These are phyloP conservation scores for Epichloe gansuensis DNA, from an alignment of 2,329 filamentous ascomycete species.

Conservation along the genomic window DNA sequence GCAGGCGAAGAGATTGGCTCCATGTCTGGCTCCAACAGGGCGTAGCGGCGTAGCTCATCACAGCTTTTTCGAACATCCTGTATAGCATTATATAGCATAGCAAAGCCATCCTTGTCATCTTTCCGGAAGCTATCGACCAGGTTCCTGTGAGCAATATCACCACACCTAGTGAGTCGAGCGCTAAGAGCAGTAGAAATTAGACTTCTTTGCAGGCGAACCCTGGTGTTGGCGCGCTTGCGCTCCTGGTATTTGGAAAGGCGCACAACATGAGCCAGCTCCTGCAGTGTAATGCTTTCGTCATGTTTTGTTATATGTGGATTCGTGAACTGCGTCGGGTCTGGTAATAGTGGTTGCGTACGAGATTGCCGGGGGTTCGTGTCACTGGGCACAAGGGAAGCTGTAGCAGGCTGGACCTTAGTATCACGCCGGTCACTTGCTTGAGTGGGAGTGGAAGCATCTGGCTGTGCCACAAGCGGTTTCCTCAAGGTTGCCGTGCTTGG, in stretches of 20 bases:
- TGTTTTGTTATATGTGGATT: constrained; percentile 48
- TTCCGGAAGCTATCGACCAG: constrained; percentile 66
- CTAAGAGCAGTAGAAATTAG: constrained; percentile 64
- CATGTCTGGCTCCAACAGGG: constrained; percentile 59
- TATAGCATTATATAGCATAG: constrained; percentile 60
- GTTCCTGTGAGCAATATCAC: constrained; percentile 61
- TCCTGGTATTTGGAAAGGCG: constrained; percentile 70
- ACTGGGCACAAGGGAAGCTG: constrained; percentile 22
- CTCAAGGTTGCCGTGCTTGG: constrained; percentile 25
- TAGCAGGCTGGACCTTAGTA: constrained; percentile 14
- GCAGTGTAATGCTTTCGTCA: constrained; percentile 54
- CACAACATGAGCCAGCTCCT: constrained; percentile 67
- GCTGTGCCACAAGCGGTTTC: constrained; percentile 38
- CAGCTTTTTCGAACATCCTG: constrained; percentile 69
- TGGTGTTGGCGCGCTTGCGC: constrained; percentile 61
- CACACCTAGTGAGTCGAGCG: constrained; percentile 59
- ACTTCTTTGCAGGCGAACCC: constrained; percentile 60
- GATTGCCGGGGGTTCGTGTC: constrained; percentile 29
- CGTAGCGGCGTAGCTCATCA: constrained; percentile 58
- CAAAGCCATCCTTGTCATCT: constrained; percentile 69
- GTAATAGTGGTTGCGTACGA: constrained; percentile 42
- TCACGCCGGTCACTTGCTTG: constrained; percentile 17
- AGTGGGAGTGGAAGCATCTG: constrained; percentile 19
- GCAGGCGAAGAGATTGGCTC: constrained; percentile 37
- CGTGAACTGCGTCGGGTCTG: constrained; percentile 53